phyloP scores from a whole-genome alignment of 2,329 filamentous ascomycete genomes.

The Talaromyces sp. region DNA sequence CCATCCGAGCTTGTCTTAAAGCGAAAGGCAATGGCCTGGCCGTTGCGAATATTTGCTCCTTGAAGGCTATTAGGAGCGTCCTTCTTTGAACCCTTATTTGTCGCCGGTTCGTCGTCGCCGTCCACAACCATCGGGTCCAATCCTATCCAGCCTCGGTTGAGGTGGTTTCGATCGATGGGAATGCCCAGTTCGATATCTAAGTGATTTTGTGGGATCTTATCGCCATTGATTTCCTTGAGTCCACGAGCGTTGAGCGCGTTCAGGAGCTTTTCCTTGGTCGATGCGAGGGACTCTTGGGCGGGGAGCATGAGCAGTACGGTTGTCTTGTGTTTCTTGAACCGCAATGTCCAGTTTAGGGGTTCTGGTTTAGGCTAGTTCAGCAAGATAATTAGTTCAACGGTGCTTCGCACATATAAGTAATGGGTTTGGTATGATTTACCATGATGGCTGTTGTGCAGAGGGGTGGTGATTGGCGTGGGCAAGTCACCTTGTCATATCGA shows the following conservation, averaged over 20 bases:
- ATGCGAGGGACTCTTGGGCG: slow-evolving; percentile 51
- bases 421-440: slow-evolving; percentile 7
- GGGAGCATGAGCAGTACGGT: slow-evolving; percentile 66
- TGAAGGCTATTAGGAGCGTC: slow-evolving; percentile 18
- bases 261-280: slow-evolving; percentile 56
- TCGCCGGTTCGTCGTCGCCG: slow-evolving; percentile 12
- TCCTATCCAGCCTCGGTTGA: slow-evolving; percentile 45
- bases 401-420: neutral
- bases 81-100: slow-evolving; percentile 15
- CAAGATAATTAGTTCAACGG: neutral
- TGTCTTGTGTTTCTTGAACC: slow-evolving; percentile 67
- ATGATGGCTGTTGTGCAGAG: slow-evolving; percentile 6
- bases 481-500: neutral
- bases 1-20: slow-evolving; percentile 21
- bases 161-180: slow-evolving; percentile 43
- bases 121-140: slow-evolving; percentile 31
- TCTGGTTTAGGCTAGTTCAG: slow-evolving; percentile 18
- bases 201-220: slow-evolving; percentile 31
- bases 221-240: slow-evolving; percentile 33
- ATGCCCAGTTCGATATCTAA: slow-evolving; percentile 44
- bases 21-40: slow-evolving; percentile 29
- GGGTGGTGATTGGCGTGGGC: neutral
- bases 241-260: slow-evolving; percentile 47
- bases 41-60: slow-evolving; percentile 23
- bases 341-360: slow-evolving; percentile 57